A percentile compares a stretch with the other conserved stretches of the same genome.
Evolutionary conservation across 805 yeast species (phyloP).

Genomic region (Kodamaea sagamina): DNA sequence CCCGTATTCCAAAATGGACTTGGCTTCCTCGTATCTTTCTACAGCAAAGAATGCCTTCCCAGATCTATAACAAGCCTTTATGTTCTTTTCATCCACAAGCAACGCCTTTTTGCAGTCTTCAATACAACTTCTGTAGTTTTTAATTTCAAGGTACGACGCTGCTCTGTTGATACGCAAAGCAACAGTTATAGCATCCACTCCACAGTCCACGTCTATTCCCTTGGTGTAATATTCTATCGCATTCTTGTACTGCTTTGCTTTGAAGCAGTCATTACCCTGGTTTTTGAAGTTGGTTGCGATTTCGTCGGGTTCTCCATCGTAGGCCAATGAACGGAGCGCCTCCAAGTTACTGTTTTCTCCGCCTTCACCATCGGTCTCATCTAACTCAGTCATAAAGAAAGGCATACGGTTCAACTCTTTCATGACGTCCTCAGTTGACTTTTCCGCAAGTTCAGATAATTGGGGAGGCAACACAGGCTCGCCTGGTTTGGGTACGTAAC

Average conservation of each 20-base stretch:
- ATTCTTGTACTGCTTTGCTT: slow-evolving; percentile 64
- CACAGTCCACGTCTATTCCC: slow-evolving; percentile 73
- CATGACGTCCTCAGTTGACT: slow-evolving; percentile 74
- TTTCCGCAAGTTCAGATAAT: slow-evolving; percentile 59
- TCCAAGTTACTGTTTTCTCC: slow-evolving; percentile 77
- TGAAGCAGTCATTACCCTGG: slow-evolving; percentile 90
- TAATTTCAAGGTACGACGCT: slow-evolving; percentile 84
- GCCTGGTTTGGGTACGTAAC: slow-evolving; percentile 48
- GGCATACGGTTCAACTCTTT: slow-evolving; percentile 81
- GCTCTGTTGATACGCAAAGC: slow-evolving; percentile 81
- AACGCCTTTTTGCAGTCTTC: slow-evolving; percentile 81
- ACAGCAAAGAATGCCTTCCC: slow-evolving; percentile 77
- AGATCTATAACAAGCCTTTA: slow-evolving; percentile 84
- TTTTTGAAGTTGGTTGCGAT: slow-evolving; percentile 84
- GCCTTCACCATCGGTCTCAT: slow-evolving; percentile 72
- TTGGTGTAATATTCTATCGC: slow-evolving; percentile 80
- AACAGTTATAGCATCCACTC: slow-evolving; percentile 53
- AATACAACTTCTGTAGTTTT: slow-evolving; percentile 82
- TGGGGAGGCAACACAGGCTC: slow-evolving; percentile 85
- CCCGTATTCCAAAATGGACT: slow-evolving; percentile 66
- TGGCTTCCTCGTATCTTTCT: slow-evolving; percentile 71
- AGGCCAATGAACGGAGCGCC: slow-evolving; percentile 87
- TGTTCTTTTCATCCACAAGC: slow-evolving; percentile 61
- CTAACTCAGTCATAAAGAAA: slow-evolving; percentile 88
- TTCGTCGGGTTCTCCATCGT: slow-evolving; percentile 95